phyloP scores from a whole-genome alignment of 23 red algal species.

The Porphyridium purpureum region DNA sequence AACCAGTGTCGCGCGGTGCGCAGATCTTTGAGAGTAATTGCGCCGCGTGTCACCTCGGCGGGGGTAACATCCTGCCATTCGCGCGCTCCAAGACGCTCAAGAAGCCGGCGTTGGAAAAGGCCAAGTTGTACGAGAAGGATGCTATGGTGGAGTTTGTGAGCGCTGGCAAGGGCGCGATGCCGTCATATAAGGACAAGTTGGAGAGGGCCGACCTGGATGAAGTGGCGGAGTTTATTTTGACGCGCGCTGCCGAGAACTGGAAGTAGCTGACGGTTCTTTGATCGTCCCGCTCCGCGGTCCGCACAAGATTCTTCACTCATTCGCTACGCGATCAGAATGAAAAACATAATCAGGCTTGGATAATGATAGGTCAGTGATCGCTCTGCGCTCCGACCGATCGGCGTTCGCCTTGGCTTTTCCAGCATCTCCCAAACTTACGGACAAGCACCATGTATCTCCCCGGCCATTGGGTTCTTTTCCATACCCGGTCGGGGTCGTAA shows the following conservation, averaged over 20 bases:
- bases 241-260: not conserved
- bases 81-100: conserved; percentile 6
- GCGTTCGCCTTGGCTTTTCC: too few relatives aligned
- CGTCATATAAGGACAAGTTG: conserved; percentile 4
- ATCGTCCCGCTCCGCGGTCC: too few relatives aligned
- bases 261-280: too few relatives aligned
- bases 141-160: conserved; percentile 1
- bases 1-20: not conserved
- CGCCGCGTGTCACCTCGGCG: conserved; percentile 7
- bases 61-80: conserved; percentile 10
- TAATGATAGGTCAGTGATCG: too few relatives aligned
- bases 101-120: conserved; percentile 7
- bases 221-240: not conserved
- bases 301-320: too few relatives aligned
- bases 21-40: conserved; percentile 5
- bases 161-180: conserved; percentile 11
- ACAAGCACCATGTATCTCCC: too few relatives aligned
- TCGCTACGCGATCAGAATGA: too few relatives aligned
- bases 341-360: too few relatives aligned
- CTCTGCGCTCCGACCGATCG: too few relatives aligned
- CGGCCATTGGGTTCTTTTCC: too few relatives aligned
- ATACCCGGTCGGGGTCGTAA: too few relatives aligned
- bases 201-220: not conserved
- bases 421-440: too few relatives aligned
- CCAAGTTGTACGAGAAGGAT: not conserved